These are phyloP conservation scores for Fusarium anguioides DNA, from an alignment of 2,329 filamentous ascomycete species.

Conservation along the genomic window DNA sequence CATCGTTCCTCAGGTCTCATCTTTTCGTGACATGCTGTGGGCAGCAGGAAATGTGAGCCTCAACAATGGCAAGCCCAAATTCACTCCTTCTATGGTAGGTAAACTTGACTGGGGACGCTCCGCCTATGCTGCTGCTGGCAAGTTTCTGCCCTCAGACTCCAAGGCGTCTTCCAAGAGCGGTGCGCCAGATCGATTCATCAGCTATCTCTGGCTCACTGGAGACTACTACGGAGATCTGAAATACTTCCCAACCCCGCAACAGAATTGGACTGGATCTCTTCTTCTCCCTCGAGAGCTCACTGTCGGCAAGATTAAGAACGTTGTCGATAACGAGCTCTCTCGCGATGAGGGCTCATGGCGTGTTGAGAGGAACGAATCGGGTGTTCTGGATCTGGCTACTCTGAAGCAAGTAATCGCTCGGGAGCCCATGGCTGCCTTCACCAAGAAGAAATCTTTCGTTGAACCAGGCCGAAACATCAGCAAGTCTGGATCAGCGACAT, in stretches of 20 bases:
- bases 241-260: constrained; percentile 53
- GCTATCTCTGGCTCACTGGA: constrained; percentile 57
- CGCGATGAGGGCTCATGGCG: constrained; percentile 54
- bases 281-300: constrained; percentile 57
- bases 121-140: constrained; percentile 57
- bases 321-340: constrained; percentile 54
- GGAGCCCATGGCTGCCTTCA: constrained; percentile 50
- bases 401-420: constrained; percentile 54
- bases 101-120: constrained; percentile 55
- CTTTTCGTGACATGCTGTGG: constrained; percentile 56
- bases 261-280: constrained; percentile 58
- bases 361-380: constrained; percentile 46
- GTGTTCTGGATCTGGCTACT: constrained; percentile 52
- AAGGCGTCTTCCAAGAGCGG: constrained; percentile 52
- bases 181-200: constrained; percentile 55
- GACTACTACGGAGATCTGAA: constrained; percentile 53
- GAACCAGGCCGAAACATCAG: constrained; percentile 42
- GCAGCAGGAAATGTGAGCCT: constrained; percentile 51
- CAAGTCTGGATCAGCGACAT: constrained; percentile 23
- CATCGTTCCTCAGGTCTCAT: constrained; percentile 53
- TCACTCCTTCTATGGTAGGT: constrained; percentile 55
- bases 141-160: constrained; percentile 53
- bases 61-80: constrained; percentile 47
- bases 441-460: constrained; percentile 36
- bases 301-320: constrained; percentile 53